Conservation (phyloP, 2,329 filamentous ascomycete genomes). For the Colletotrichum noveboracense region DNA sequence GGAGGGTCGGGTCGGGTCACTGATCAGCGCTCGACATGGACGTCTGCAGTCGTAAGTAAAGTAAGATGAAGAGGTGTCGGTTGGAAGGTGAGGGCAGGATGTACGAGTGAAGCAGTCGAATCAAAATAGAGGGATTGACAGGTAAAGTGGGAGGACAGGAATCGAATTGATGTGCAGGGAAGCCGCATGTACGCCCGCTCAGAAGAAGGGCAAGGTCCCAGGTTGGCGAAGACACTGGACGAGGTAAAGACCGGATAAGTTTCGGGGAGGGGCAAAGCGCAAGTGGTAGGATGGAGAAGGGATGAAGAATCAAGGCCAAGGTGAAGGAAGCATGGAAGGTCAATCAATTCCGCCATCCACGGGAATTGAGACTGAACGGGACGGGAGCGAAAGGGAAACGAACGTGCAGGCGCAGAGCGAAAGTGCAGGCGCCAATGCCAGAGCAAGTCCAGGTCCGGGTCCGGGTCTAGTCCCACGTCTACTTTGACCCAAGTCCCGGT, state of each 20-base stretch:
- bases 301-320: background rate
- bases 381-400: background rate
- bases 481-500: background rate
- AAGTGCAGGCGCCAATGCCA: background rate
- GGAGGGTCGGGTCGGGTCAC: background rate
- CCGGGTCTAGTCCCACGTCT: background rate
- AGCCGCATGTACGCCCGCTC: background rate
- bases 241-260: background rate
- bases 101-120: background rate
- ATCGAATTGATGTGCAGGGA: background rate
- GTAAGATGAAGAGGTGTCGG: background rate
- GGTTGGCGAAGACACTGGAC: background rate
- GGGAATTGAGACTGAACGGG: background rate
- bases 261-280: background rate
- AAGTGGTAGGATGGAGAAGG: background rate
- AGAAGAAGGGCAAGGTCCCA: background rate
- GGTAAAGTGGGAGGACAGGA: background rate
- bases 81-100: background rate
- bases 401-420: background rate
- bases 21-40: slow-evolving; percentile 1
- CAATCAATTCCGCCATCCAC: background rate
- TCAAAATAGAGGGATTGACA: background rate
- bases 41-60: background rate
- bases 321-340: background rate
- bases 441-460: background rate